Conservation (phyloP, 2,329 filamentous ascomycete species). For the Cyanodermella asteris region DNA sequence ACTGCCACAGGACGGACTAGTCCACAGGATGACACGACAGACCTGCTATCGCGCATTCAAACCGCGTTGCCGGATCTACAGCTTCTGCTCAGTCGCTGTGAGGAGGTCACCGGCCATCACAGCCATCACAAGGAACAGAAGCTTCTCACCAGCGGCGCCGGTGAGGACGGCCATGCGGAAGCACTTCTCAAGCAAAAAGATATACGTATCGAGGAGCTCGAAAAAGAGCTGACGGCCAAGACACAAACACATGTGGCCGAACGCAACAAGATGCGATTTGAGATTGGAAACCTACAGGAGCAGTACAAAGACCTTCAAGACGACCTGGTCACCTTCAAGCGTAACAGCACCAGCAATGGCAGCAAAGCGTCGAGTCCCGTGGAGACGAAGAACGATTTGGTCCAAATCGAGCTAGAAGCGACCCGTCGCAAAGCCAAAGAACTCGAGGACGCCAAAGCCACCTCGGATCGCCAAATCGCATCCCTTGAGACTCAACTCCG, state of each 20-base stretch:
- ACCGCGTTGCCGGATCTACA: conserved; percentile 23
- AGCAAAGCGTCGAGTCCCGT: conserved; percentile 10
- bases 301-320: conserved; percentile 30
- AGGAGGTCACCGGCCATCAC: too few species aligned
- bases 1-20: not conserved
- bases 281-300: conserved; percentile 29
- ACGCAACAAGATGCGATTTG: conserved; percentile 26
- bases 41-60: conserved; percentile 21
- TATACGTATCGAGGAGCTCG: conserved; percentile 28
- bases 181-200: conserved; percentile 27
- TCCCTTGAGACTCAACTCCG: conserved; percentile 3
- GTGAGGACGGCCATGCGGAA: conserved; percentile 13
- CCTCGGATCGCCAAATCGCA: conserved; percentile 1
- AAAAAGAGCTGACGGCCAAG: conserved; percentile 26
- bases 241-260: conserved; percentile 29
- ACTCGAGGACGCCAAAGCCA: conserved; percentile 8
- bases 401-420: conserved; percentile 6
- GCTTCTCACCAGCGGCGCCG: conserved; percentile 4
- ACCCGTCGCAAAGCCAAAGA: conserved; percentile 12
- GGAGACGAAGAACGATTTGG: conserved; percentile 8
- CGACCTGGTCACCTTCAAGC: conserved; percentile 18
- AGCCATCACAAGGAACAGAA: too few species aligned
- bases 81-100: conserved; percentile 6
- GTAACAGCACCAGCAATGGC: conserved; percentile 15
- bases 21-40: not conserved